Evolutionary conservation across 2,329 filamentous ascomycete species (phyloP), one percentile per base, ranked within the genome.

Genomic region (Venturia carpophila): DNA sequence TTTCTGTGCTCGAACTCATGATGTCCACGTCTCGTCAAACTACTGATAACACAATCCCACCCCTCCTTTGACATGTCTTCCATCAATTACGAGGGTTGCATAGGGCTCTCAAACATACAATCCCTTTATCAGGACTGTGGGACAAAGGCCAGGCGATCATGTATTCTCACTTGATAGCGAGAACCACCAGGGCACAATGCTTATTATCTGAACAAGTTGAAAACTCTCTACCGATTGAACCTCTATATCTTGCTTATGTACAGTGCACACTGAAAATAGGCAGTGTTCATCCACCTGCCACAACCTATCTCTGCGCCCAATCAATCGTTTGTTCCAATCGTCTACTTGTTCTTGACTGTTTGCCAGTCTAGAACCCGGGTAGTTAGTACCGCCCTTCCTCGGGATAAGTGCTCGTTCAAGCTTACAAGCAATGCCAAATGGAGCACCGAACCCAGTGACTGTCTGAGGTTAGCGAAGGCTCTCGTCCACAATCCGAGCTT

Each of bases 391-490:
- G 19, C n/a, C n/a, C 3, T 15, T 19, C 10, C 7, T 13, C 2
- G 21, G 7, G 5, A 45, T n/a, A 34, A 13, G 9, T 37, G 19
- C 1, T 11, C 13, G 39, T 21, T 47, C 21, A n/a, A 62, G 70
- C 83, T 80, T 82, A 87, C 85, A 82, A 73, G 85, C 85, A 78
- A 87, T 81, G 74, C 76, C 81, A 77, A 87, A 87, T 64, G 85
- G 85, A 68, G 80, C 71, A 68, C 76, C 75, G 76, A 87, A 87
- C 70, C 84, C 84, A 69, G 78, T 76, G 70, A 77, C 85, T 87
- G 68, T 64, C 45, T 56, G 64, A 37, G 49, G 43, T 58, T 41
- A 64, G 49, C 37, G 43, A 62, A 58, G 52, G 42, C 30, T 21
- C 19, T 11, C 21, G 7, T 42, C 60, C 45, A 66, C 62, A 62